Percentiles rank a stretch among this genome's conserved stretches.
These are phyloP conservation scores for Vigna nakashimae DNA, from an alignment of 306 rosid genomes.

Conservation along the genomic window DNA sequence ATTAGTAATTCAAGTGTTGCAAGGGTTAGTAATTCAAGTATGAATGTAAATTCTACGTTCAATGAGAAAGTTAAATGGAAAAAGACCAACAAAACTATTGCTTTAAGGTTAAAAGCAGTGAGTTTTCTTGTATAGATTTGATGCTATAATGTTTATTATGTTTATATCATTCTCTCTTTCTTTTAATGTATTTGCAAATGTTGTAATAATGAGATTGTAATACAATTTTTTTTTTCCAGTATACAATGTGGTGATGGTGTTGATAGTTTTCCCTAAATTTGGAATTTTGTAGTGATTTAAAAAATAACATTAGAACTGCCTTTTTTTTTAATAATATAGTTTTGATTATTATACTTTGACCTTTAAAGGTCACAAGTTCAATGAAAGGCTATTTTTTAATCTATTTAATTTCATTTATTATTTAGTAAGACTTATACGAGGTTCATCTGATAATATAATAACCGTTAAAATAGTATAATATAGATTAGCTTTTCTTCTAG, in stretches of 20 bases:
- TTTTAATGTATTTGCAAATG: not conserved
- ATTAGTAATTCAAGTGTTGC: too few relatives aligned
- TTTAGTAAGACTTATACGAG: not conserved
- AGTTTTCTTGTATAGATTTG: too few relatives aligned
- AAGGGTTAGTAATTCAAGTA: too few relatives aligned
- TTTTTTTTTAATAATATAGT: not conserved
- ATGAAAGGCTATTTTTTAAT: not conserved
- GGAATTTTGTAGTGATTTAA: not conserved
- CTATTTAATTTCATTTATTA: not conserved
- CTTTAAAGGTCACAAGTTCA: not conserved
- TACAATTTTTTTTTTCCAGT: not conserved
- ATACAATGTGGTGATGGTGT: not conserved
- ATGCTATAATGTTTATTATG: too few relatives aligned
- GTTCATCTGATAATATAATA: not conserved
- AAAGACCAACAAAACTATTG: too few relatives aligned
- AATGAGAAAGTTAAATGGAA: too few relatives aligned
- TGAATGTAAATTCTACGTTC: too few relatives aligned
- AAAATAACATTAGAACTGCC: not conserved
- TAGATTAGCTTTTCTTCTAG: not conserved
- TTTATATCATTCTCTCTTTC: too few relatives aligned
- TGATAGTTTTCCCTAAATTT: not conserved
- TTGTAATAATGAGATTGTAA: conserved; percentile 20
- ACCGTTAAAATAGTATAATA: not conserved
- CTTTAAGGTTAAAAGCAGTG: too few relatives aligned
- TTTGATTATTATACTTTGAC: not conserved